Base-by-base conservation (phyloP, 805 yeast genomes). In the Yarrowia yakushimensis region DNA sequence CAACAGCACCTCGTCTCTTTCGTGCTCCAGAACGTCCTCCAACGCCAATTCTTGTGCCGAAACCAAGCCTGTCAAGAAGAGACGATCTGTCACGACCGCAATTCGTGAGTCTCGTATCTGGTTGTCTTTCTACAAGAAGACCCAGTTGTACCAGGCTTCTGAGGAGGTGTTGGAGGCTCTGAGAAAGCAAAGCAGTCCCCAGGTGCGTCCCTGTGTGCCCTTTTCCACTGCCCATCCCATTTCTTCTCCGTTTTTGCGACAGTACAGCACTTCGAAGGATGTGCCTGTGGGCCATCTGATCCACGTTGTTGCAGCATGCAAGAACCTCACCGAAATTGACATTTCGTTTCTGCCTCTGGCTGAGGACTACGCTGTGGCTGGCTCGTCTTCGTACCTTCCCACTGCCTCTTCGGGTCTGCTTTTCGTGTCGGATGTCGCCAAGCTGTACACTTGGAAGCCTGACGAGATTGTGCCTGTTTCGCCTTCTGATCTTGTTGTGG, bases 271-370 rank as follows among this genome's bases (percentile, higher is more conserved):
- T 20, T 79, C 86, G n/a, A 83, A 81, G 67, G 97, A 90, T 71
- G 70, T 90, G 7, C 97, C 97, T 0, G 74, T 86, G 28, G 97
- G 97, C 0, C 83, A 84, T 65, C 69, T 91, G 10, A 69, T 90
- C 13, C 96, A 88, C 70, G 69, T 90, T 36, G 69, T 90, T 37
- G 80, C 79, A n/a, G 74, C 82, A 33, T 91, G 97, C 69, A 83
- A 83, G 13, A 85, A 87, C 66, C 67, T 90, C 36, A 73, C 70
- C 15, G 67, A 74, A 3, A 67, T 90, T 23, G 79, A 90, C 67
- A 71, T 90, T n/a, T 84, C 84, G 5, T 80, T 81, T 52, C 67
- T 90, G 8, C 80, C 87, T 1, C 74, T 89, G 10, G 85, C 89
- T 6, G 75, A 78, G 15, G 97, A 90, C 73, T 90, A 86, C 69